These are phyloP conservation scores for Backusella psychrophila DNA, from an alignment of 192 early-diverging fungal species.

Conservation along the genomic window DNA sequence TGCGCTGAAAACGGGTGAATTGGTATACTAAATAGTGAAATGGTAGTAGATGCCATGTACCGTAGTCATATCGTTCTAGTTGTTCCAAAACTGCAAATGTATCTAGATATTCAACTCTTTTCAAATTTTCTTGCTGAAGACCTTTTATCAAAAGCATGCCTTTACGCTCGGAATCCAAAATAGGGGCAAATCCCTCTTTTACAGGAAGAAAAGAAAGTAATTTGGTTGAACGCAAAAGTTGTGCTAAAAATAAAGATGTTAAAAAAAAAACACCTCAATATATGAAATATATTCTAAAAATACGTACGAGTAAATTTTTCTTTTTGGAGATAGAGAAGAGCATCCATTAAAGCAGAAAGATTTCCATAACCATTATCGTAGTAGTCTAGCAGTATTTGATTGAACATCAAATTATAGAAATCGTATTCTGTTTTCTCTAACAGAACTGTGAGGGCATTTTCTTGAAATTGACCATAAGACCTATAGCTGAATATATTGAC, in stretches of 20 bases:
- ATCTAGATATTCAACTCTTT: not conserved
- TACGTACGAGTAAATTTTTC: not conserved
- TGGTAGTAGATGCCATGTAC: not conserved
- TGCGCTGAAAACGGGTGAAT: not conserved
- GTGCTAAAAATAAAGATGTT: not conserved
- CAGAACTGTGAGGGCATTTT: constrained; percentile 1
- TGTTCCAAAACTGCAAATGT: not conserved
- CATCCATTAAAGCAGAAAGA: not conserved
- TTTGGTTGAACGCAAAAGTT: not conserved
- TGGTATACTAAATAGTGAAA: not conserved
- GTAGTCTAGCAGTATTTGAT: not conserved
- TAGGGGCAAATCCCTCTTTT: not conserved
- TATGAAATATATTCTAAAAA: not conserved
- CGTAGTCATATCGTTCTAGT: not conserved
- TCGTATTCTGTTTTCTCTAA: not conserved
- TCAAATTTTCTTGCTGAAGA: not conserved
- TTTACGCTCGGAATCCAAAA: not conserved
- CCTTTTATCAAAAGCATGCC: not conserved
- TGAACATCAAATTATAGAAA: not conserved
- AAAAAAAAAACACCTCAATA: not conserved
- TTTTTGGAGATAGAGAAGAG: not conserved
- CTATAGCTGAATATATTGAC: not conserved
- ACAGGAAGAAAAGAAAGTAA: not conserved
- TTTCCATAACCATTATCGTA: not conserved
- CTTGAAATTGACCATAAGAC: not conserved